Evolutionary conservation across 352 stramenopile species (phyloP).

Genomic region (Pythium grandisporangium): DNA sequence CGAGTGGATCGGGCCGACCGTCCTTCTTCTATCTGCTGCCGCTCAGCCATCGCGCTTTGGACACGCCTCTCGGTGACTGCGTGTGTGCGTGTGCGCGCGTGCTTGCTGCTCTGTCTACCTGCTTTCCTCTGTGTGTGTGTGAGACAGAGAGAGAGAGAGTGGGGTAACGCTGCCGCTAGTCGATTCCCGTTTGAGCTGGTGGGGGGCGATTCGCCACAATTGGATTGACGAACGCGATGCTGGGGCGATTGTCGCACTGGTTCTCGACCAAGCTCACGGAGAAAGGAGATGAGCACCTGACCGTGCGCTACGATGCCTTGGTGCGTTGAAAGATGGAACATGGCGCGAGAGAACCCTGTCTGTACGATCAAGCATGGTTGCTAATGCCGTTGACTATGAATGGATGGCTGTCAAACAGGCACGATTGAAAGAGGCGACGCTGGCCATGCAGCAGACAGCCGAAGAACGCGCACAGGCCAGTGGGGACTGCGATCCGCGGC

Average conservation of each 20-base stretch:
- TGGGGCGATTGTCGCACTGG: constrained; percentile 60
- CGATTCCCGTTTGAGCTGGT: too few species aligned
- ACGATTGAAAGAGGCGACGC: constrained; percentile 58
- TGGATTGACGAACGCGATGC: constrained; percentile 23
- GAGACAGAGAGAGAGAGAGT: too few species aligned
- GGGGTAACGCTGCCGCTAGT: too few species aligned
- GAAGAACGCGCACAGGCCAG: constrained; percentile 20
- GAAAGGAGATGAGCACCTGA: constrained; percentile 37
- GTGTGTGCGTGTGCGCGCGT: too few species aligned
- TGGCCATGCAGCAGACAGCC: constrained; percentile 25
- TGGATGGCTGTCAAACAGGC: constrained; percentile 19
- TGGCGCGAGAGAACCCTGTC: not conserved
- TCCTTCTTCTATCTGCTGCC: too few species aligned
- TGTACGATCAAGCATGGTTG: not conserved
- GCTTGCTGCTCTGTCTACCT: too few species aligned
- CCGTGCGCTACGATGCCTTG: constrained; percentile 50
- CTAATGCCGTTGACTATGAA: too few species aligned
- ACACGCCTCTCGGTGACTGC: too few species aligned
- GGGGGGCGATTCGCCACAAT: too few species aligned
- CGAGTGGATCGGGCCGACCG: too few species aligned
- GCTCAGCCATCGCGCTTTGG: too few species aligned
- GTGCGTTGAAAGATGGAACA: constrained; percentile 14
- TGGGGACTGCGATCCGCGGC: constrained; percentile 6
- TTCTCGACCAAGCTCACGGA: constrained; percentile 45
- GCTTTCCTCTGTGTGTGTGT: too few species aligned